Percentiles rank a stretch among this genome's conserved stretches.
These are phyloP conservation scores for Tinospora cordifolia DNA, from an alignment of 164 flowering plant species.

Conservation along the genomic window DNA sequence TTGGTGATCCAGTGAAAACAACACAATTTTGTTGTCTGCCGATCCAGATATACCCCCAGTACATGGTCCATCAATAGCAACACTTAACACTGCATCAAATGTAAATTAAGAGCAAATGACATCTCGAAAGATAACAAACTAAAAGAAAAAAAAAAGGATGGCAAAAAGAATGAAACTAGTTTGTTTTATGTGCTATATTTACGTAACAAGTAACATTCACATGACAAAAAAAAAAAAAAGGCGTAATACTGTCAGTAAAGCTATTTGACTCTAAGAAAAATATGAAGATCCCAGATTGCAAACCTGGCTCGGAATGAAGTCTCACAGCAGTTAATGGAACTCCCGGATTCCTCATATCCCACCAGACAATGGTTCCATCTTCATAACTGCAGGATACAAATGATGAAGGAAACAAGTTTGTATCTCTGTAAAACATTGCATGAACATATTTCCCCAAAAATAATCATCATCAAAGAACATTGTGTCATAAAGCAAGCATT, in stretches of 20 bases:
- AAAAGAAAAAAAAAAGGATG: neutral
- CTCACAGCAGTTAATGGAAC: conserved; percentile 59
- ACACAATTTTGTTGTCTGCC: conserved; percentile 70
- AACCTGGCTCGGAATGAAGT: conserved; percentile 86
- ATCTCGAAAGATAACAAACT: neutral
- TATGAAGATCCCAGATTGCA: neutral
- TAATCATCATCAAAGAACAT: neutral
- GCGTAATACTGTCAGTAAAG: neutral
- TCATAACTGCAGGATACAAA: conserved; percentile 50
- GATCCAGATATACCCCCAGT: conserved; percentile 75
- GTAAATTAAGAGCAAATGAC: neutral
- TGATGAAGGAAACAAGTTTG: neutral
- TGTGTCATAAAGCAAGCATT: no score
- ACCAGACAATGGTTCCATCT: conserved; percentile 85
- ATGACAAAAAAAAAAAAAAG: no score
- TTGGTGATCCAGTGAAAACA: conserved; percentile 54
- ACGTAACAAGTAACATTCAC: neutral
- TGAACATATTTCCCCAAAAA: neutral
- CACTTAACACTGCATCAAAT: conserved; percentile 52
- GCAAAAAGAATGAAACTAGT: neutral
- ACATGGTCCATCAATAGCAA: conserved; percentile 53
- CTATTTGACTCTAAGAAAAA: neutral
- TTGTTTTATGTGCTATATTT: neutral
- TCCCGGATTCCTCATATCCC: conserved; percentile 78
- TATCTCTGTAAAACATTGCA: neutral